A percentile compares a stretch with the other conserved stretches of the same genome.
Evolutionary conservation across 495 filamentous ascomycete species (phyloP).

Genomic region (Xylaria cubensis): DNA sequence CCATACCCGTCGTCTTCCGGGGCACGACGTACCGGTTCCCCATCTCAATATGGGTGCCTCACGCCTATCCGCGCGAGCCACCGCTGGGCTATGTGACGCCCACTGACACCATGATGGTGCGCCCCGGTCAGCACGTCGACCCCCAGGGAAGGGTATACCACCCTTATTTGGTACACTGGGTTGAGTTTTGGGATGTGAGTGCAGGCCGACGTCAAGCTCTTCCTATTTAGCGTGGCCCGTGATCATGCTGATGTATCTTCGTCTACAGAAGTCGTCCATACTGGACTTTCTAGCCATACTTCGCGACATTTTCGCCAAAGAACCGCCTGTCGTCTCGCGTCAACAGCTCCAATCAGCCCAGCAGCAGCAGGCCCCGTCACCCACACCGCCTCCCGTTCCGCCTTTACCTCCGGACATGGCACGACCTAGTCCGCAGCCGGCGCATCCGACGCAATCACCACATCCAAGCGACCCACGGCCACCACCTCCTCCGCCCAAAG

Average conservation of each 20-base stretch:
- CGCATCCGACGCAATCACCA: constrained; percentile 29
- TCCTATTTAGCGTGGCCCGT: neutral
- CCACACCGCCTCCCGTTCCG: constrained; percentile 69
- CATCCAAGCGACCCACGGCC: constrained; percentile 37
- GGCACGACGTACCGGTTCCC: constrained; percentile 91
- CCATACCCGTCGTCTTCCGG: constrained; percentile 85
- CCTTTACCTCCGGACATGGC: constrained; percentile 71
- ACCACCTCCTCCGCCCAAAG: constrained; percentile 55
- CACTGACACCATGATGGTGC: constrained; percentile 84
- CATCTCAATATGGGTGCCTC: constrained; percentile 93
- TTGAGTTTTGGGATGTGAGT: constrained; percentile 88
- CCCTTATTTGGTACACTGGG: constrained; percentile 91
- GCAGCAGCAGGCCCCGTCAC: constrained; percentile 48
- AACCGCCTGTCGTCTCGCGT: constrained; percentile 85
- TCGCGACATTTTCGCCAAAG: constrained; percentile 88
- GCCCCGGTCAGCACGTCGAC: constrained; percentile 93
- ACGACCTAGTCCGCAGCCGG: constrained; percentile 35
- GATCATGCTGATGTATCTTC: constrained; percentile 32
- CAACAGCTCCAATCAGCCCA: constrained; percentile 58
- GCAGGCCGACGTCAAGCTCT: neutral
- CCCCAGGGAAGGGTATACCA: constrained; percentile 95
- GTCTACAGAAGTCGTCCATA: constrained; percentile 76
- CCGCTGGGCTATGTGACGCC: constrained; percentile 90
- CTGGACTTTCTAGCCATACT: constrained; percentile 82
- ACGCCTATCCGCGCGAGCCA: constrained; percentile 83